These are phyloP conservation scores for Colletotrichum tropicale DNA, from an alignment of 2,329 filamentous ascomycete genomes.

Conservation along the genomic window DNA sequence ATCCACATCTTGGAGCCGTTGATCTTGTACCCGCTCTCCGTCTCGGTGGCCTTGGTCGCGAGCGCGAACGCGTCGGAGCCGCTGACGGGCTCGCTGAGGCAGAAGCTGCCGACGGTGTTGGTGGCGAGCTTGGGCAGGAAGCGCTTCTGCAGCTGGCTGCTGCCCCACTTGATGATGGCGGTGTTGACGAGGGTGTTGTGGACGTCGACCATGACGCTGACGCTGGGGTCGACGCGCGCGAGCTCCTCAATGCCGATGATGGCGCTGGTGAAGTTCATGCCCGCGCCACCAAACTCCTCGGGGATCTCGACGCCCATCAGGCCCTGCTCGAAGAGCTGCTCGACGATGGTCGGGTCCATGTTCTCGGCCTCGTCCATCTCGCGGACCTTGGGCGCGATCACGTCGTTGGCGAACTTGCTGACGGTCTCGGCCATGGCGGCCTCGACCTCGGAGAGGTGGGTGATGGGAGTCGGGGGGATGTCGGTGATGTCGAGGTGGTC, in stretches of 20 bases:
- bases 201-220: conserved; percentile 94
- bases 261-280: conserved; percentile 98
- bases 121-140: conserved; percentile 92
- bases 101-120: conserved; percentile 89
- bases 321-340: conserved; percentile 95
- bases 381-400: conserved; percentile 87
- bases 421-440: conserved; percentile 88
- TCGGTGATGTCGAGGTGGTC: conserved; percentile 67
- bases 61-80: conserved; percentile 97
- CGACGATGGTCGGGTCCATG: conserved; percentile 88
- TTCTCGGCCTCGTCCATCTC: conserved; percentile 97
- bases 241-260: conserved; percentile 98
- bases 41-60: conserved; percentile 87
- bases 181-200: conserved; percentile 99
- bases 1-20: conserved; percentile 99
- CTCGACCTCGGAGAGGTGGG: conserved; percentile 90
- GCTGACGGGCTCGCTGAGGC: conserved; percentile 88
- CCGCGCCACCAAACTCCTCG: conserved; percentile 93
- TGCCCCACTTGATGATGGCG: conserved; percentile 84
- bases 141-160: conserved; percentile 76
- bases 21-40: conserved; percentile 82
- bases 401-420: conserved; percentile 86
- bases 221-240: conserved; percentile 90
- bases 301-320: conserved; percentile 98
- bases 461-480: conserved; percentile 89